Evolutionary conservation across 768 basidiomycete genomes (phyloP).

Genomic region (Crepidotus variabilis): DNA sequence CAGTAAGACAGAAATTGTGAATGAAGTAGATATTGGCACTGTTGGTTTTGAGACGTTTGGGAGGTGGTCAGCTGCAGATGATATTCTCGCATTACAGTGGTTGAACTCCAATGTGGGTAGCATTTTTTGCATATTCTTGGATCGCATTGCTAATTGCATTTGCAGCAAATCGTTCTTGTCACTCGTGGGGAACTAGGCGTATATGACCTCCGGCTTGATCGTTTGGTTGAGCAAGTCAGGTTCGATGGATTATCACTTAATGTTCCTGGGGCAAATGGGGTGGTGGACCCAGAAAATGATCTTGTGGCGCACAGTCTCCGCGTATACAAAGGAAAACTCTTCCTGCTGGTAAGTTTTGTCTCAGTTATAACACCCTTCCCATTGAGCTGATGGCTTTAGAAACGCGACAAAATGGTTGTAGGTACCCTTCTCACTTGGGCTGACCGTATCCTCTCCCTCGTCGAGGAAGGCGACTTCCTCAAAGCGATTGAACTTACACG

Average conservation of each 20-base stretch:
- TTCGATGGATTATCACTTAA: constrained; percentile 56
- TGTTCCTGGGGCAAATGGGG: constrained; percentile 47
- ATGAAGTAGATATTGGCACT: constrained; percentile 57
- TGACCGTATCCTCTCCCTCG: constrained; percentile 80
- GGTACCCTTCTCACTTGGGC: constrained; percentile 94
- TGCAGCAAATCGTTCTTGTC: constrained; percentile 66
- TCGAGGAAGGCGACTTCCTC: constrained; percentile 85
- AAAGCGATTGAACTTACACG: constrained; percentile 84
- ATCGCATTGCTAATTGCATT: constrained; percentile 8
- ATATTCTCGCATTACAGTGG: constrained; percentile 81
- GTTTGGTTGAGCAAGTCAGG: constrained; percentile 57
- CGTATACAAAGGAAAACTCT: constrained; percentile 87
- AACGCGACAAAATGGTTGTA: constrained; percentile 62
- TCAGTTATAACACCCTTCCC: background rate
- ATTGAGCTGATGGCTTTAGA: constrained; percentile 27
- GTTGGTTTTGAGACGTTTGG: constrained; percentile 60
- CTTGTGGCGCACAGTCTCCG: constrained; percentile 65
- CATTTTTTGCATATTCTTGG: constrained; percentile 13
- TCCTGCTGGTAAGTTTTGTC: constrained; percentile 66
- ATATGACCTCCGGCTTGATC: constrained; percentile 56
- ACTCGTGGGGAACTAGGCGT: constrained; percentile 60
- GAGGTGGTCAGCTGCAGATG: constrained; percentile 56
- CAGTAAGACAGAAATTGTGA: constrained; percentile 56
- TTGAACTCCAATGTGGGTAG: constrained; percentile 78
- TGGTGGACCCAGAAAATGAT: constrained; percentile 43